Percentiles rank a stretch among this genome's conserved stretches.
Conservation (phyloP, 2,329 filamentous ascomycete genomes). For the Hypoxylon sp. region DNA sequence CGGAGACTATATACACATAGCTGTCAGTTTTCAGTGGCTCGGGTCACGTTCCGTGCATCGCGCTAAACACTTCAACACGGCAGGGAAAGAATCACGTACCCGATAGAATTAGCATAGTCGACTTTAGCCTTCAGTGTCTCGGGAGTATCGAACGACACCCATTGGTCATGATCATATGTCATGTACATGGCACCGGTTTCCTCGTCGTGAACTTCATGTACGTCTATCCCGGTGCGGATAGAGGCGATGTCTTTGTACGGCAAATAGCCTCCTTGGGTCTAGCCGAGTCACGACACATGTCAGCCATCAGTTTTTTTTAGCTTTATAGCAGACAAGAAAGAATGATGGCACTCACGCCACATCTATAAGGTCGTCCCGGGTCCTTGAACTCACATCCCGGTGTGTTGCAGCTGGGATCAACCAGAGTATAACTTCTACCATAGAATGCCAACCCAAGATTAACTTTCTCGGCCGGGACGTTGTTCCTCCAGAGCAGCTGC, state of each 20-base stretch:
- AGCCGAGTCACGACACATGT: too few species aligned
- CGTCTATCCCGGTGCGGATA: too few species aligned
- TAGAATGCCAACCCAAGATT: slow-evolving; percentile 60
- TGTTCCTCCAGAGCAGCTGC: slow-evolving; percentile 61
- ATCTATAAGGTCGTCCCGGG: slow-evolving; percentile 21
- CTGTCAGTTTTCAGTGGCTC: too few species aligned
- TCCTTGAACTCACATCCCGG: slow-evolving; percentile 18
- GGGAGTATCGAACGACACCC: slow-evolving; percentile 59
- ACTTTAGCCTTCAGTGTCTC: slow-evolving; percentile 56
- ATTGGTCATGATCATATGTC: slow-evolving; percentile 57
- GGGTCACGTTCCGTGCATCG: too few species aligned
- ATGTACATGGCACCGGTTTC: slow-evolving; percentile 44
- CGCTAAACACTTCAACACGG: too few species aligned
- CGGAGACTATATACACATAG: too few species aligned
- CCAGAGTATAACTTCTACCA: slow-evolving; percentile 48
- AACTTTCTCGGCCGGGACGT: slow-evolving; percentile 58
- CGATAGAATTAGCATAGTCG: slow-evolving; percentile 50
- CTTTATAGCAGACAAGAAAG: too few species aligned
- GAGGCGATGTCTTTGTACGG: too few species aligned
- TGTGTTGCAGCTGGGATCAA: slow-evolving; percentile 44
- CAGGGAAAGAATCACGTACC: too few species aligned
- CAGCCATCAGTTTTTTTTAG: too few species aligned
- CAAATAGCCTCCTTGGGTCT: too few species aligned
- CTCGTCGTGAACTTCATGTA: slow-evolving; percentile 37
- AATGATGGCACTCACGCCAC: slow-evolving; percentile 12